Evolutionary conservation across 768 basidiomycete genomes (phyloP), one percentile per base, ranked within the genome.

Genomic region (Mycena vulgaris): DNA sequence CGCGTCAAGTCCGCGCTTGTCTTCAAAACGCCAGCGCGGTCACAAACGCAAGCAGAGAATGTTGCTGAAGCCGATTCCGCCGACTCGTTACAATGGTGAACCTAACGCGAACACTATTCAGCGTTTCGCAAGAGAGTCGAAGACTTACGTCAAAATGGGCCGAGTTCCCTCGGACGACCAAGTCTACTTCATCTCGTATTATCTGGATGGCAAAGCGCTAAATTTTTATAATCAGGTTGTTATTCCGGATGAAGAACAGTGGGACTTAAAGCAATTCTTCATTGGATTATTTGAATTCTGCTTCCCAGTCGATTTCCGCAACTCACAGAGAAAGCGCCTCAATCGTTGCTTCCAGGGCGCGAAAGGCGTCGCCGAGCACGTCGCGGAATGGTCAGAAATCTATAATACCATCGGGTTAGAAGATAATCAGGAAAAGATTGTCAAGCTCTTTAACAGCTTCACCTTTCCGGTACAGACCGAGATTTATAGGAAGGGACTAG

Each of bases 391-490:
- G 0, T 70, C 75, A 16, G 71, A 52, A 19, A 33, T 78, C 0
- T 75, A 66, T 42, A 66, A 73, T 8, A 74, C 75, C 48, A 73
- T 78, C 0, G 77, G 77, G 0, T 62, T 75, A 3, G 49, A 71
- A 0, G 69, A 76, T 0, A 60, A 73, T 5, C 64, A 52, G 0
- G 75, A 77, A 4, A 57, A 73, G 21, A 75, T 78, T 0, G 61
- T 74, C 19, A 62, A 68, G 30, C 42, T 66, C 0, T 81, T 77
- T 77, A 67, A 74, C 0, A 77, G 80, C 0, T 60, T 79, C 0
- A 64, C 53, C 0, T 19, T 47, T 1, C 42, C 55, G n/a, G 71
- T 49, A 2, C 48, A 49, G 21, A 11, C 5, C 11, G 48, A 49
- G 11, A 49, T 49, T 5, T 49, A 49, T 49, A 25, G 48, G 2